phyloP scores from a whole-genome alignment of 2,329 filamentous ascomycete species.

The Fusarium albidum region DNA sequence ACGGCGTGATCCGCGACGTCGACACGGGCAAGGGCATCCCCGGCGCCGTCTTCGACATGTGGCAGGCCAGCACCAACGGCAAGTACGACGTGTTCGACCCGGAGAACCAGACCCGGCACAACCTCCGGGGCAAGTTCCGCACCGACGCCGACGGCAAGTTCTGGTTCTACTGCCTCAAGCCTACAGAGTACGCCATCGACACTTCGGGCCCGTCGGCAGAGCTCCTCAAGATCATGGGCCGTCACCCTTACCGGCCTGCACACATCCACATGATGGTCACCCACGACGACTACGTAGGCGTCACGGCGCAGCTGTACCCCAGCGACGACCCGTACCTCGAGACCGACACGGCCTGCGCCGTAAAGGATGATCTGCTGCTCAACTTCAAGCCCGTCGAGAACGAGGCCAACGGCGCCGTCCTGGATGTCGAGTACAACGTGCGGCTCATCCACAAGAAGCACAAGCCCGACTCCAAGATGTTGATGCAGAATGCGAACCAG shows the following conservation, averaged over 20 bases:
- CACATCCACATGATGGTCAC: conserved; percentile 65
- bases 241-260: conserved; percentile 58
- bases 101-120: conserved; percentile 74
- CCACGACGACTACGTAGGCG: conserved; percentile 71
- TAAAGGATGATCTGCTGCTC: conserved; percentile 61
- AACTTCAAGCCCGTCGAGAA: conserved; percentile 56
- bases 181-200: conserved; percentile 76
- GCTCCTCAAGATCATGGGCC: conserved; percentile 55
- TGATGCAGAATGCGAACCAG: conserved; percentile 42
- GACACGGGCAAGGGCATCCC: conserved; percentile 72
- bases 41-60: conserved; percentile 77
- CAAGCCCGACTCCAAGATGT: conserved; percentile 44
- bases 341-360: conserved; percentile 57
- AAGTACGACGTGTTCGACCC: conserved; percentile 82
- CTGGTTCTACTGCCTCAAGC: conserved; percentile 78
- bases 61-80: conserved; percentile 79
- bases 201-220: conserved; percentile 62
- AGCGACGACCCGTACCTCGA: conserved; percentile 70
- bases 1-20: conserved; percentile 72
- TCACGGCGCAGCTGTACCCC: conserved; percentile 82
- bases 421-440: conserved; percentile 54
- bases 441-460: conserved; percentile 55
- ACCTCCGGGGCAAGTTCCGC: conserved; percentile 79
- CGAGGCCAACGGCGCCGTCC: conserved; percentile 46
- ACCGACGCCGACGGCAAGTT: conserved; percentile 75